These are phyloP conservation scores for Westerdykella aurantiaca DNA, from an alignment of 2,329 filamentous ascomycete genomes.

Conservation along the genomic window DNA sequence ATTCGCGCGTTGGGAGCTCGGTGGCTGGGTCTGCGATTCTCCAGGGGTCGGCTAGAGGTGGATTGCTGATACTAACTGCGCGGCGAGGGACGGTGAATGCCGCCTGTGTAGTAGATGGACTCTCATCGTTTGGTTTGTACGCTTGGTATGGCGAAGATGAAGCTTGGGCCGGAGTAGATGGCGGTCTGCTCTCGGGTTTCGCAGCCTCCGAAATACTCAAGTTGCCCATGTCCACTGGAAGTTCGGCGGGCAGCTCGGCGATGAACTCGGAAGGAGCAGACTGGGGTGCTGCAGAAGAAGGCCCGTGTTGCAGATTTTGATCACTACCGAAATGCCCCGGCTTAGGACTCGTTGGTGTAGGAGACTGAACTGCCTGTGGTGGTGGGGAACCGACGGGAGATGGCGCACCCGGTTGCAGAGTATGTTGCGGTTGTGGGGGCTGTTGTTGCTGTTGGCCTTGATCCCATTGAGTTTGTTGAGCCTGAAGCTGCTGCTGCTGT, in stretches of 20 bases:
- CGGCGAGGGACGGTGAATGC: slow-evolving; percentile 25
- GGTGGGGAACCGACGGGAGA: slow-evolving; percentile 16
- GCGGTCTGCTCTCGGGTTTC: slow-evolving; percentile 8
- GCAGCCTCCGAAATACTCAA: slow-evolving; percentile 14
- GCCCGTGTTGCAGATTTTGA: slow-evolving; percentile 9
- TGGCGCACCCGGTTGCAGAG: neutral
- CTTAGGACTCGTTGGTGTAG: neutral
- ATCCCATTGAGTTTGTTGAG: neutral
- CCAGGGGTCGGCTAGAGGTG: slow-evolving; percentile 30
- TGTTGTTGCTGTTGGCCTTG: neutral
- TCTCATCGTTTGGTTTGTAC: slow-evolving; percentile 17
- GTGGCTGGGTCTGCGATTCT: slow-evolving; percentile 28
- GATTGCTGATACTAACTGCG: slow-evolving; percentile 22
- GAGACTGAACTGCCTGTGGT: slow-evolving; percentile 11
- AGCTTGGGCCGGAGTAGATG: slow-evolving; percentile 3
- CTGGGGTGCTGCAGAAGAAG: slow-evolving; percentile 5
- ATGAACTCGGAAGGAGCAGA: slow-evolving; percentile 22
- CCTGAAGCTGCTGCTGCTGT: slow-evolving; percentile 14
- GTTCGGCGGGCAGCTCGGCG: slow-evolving; percentile 31
- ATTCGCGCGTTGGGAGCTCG: slow-evolving; percentile 31
- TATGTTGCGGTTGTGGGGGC: neutral
- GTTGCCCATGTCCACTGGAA: slow-evolving; percentile 30
- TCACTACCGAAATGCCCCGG: slow-evolving; percentile 3
- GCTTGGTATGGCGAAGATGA: slow-evolving; percentile 21
- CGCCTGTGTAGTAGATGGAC: slow-evolving; percentile 12